A percentile compares a stretch with the other conserved stretches of the same genome.
Conservation (phyloP, 1,139 yeast species). For the Nakaseomyces delphensis region DNA sequence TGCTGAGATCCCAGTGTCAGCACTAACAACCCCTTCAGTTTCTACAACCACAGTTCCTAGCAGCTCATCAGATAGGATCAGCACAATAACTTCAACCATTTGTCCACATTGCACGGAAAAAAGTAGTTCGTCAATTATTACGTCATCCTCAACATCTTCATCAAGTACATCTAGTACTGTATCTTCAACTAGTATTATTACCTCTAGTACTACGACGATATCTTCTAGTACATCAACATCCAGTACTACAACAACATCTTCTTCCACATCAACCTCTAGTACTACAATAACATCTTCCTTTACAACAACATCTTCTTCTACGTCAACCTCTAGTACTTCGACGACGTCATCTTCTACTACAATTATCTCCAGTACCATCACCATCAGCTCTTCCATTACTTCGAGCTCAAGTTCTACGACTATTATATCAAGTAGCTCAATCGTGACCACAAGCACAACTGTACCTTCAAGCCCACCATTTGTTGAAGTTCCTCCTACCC, state of each 20-base stretch:
- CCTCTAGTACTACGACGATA: background rate
- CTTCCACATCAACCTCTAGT: too few relatives aligned
- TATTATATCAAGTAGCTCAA: background rate
- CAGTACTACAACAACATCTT: too few relatives aligned
- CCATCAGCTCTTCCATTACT: too few relatives aligned
- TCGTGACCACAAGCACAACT: background rate
- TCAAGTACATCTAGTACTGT: background rate
- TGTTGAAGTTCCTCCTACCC: background rate
- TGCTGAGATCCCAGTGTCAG: constrained; percentile 3
- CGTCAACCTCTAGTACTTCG: too few relatives aligned
- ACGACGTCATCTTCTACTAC: too few relatives aligned
- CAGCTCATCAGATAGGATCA: background rate
- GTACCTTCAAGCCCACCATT: background rate
- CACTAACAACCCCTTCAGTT: background rate
- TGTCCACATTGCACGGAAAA: constrained; percentile 1
- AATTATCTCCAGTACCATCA: too few relatives aligned
- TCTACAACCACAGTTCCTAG: background rate
- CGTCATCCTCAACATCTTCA: background rate
- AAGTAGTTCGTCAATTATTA: background rate
- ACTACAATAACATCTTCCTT: background rate
- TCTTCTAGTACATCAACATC: too few relatives aligned
- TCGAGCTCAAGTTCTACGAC: background rate
- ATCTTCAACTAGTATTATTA: background rate
- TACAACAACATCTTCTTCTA: background rate
- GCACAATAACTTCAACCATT: background rate